A percentile compares a stretch with the other conserved stretches of the same genome.
phyloP scores from a whole-genome alignment of 345 rosid species.

The Acer yangbiense region DNA sequence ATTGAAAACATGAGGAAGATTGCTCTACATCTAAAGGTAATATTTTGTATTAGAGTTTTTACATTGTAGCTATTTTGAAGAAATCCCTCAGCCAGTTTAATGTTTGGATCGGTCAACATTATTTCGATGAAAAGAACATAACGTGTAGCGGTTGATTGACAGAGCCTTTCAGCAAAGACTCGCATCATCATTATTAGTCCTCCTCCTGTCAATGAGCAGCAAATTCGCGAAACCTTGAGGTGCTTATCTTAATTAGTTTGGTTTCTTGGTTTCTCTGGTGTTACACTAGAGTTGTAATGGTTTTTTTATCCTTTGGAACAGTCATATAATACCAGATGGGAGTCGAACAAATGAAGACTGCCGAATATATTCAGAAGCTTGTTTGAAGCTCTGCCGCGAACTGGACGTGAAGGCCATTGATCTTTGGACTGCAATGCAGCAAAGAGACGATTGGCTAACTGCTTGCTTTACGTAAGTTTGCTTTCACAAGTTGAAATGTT shows the following conservation, averaged over 20 bases:
- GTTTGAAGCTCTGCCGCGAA: slow-evolving; percentile 68
- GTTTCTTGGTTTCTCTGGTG: slow-evolving; percentile 6
- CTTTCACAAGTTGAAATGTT: background rate
- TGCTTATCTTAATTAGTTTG: slow-evolving; percentile 3
- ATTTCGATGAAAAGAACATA: background rate
- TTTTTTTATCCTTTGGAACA: slow-evolving; percentile 9
- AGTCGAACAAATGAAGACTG: slow-evolving; percentile 67
- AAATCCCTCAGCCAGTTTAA: too few relatives aligned
- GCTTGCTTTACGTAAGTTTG: slow-evolving; percentile 74
- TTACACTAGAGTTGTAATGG: background rate
- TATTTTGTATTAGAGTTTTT: background rate
- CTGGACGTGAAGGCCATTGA: slow-evolving; percentile 61
- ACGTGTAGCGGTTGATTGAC: slow-evolving; percentile 5
- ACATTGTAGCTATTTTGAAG: too few relatives aligned
- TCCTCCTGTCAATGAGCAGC: slow-evolving; percentile 79
- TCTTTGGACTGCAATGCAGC: slow-evolving; percentile 70
- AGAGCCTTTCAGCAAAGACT: slow-evolving; percentile 77
- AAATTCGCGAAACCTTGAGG: slow-evolving; percentile 32
- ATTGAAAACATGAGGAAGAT: slow-evolving; percentile 77
- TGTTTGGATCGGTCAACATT: background rate
- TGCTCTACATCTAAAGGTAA: slow-evolving; percentile 73
- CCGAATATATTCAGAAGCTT: slow-evolving; percentile 64
- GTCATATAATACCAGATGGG: slow-evolving; percentile 23
- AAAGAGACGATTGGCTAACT: slow-evolving; percentile 57
- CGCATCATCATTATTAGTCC: slow-evolving; percentile 65